Conservation (phyloP, 306 rosid genomes). For the Pterocarpus macrocarpus region DNA sequence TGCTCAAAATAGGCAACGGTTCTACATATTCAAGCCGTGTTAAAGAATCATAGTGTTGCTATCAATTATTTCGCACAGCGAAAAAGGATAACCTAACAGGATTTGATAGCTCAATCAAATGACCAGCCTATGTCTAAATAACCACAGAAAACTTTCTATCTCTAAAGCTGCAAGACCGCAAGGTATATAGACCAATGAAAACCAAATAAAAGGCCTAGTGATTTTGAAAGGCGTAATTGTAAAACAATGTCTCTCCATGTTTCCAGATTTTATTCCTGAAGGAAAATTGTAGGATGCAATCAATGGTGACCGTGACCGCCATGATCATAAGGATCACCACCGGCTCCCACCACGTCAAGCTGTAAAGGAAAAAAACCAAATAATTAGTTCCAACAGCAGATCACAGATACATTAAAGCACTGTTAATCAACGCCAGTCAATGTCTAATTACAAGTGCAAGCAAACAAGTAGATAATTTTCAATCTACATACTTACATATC, state of each 20-base stretch:
- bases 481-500: slow-evolving; percentile 35
- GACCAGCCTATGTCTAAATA: slow-evolving; percentile 54
- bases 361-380: slow-evolving; percentile 51
- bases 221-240: slow-evolving; percentile 54
- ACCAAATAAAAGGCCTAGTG: slow-evolving; percentile 55
- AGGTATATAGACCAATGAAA: slow-evolving; percentile 55
- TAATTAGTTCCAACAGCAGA: slow-evolving; percentile 26
- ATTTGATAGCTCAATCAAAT: slow-evolving; percentile 55
- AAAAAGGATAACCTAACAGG: slow-evolving; percentile 46
- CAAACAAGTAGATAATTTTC: not conserved
- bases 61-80: slow-evolving; percentile 68
- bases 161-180: slow-evolving; percentile 55
- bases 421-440: not conserved
- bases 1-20: slow-evolving; percentile 18
- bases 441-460: slow-evolving; percentile 17
- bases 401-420: too few relatives aligned
- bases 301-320: slow-evolving; percentile 75
- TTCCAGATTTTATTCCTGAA: slow-evolving; percentile 63
- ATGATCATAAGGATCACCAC: slow-evolving; percentile 86
- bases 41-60: slow-evolving; percentile 61
- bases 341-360: slow-evolving; percentile 98
- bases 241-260: slow-evolving; percentile 56
- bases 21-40: slow-evolving; percentile 36
- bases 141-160: slow-evolving; percentile 53
- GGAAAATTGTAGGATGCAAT: slow-evolving; percentile 50